These are phyloP conservation scores for Calonectria fujianensis DNA, from an alignment of 2,329 filamentous ascomycete species.

Conservation along the genomic window DNA sequence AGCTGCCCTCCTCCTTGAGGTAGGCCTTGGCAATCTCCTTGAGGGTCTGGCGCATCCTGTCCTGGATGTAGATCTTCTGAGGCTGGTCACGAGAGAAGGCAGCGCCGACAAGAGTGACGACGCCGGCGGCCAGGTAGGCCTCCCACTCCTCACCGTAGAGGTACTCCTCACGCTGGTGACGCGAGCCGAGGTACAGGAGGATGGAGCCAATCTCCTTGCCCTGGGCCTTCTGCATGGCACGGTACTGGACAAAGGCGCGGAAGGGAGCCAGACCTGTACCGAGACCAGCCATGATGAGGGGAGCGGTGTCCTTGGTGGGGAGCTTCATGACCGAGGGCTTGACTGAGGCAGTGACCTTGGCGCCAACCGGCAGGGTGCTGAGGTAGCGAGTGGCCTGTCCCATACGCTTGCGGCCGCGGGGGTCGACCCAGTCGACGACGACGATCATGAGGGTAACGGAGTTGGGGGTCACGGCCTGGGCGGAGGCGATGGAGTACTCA, in stretches of 20 bases:
- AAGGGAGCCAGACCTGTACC: constrained; percentile 98
- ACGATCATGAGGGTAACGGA: constrained; percentile 97
- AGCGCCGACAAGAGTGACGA: constrained; percentile 93
- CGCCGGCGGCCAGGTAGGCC: constrained; percentile 94
- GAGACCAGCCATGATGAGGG: constrained; percentile 99
- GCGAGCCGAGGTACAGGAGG: constrained; percentile 95
- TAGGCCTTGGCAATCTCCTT: constrained; percentile 90
- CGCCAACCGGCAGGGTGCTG: constrained; percentile 82
- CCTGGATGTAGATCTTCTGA: constrained; percentile 99
- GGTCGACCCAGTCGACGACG: constrained; percentile 95
- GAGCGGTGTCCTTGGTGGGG: constrained; percentile 89
- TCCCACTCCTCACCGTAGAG: constrained; percentile 99
- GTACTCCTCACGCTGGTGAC: constrained; percentile 98
- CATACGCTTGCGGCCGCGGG: constrained; percentile 89
- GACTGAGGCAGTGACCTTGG: constrained; percentile 91
- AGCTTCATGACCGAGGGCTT: constrained; percentile 99
- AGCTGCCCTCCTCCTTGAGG: constrained; percentile 89
- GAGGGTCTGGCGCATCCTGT: constrained; percentile 94
- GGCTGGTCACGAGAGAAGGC: constrained; percentile 98
- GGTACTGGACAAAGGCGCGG: constrained; percentile 98
- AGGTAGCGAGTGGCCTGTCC: constrained; percentile 96
- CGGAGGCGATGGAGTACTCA: constrained; percentile 99
- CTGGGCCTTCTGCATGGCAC: constrained; percentile 97
- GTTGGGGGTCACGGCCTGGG: constrained; percentile 93
- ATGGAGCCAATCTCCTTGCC: constrained; percentile 96